These are phyloP conservation scores for Epichloe sp. DNA, from an alignment of 2,329 filamentous ascomycete species.

Conservation along the genomic window DNA sequence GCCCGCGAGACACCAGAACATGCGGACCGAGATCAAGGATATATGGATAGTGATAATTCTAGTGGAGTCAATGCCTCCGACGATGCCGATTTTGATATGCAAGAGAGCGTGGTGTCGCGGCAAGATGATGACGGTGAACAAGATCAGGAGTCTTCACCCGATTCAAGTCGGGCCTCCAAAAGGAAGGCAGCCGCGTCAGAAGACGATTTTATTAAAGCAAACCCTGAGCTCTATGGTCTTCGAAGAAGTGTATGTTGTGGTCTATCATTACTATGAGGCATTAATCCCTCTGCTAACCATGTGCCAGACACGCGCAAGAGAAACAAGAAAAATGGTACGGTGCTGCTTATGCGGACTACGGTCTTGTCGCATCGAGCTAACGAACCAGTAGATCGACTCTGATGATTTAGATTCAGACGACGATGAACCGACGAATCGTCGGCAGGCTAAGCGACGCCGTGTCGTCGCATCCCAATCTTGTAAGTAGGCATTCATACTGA, in stretches of 20 bases:
- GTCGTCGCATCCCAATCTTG: constrained; percentile 50
- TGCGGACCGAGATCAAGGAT: constrained; percentile 24
- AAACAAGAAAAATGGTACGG: constrained; percentile 45
- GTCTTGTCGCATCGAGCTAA: constrained; percentile 1
- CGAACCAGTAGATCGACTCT: constrained; percentile 30
- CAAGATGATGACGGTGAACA: constrained; percentile 34
- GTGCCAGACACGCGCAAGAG: constrained; percentile 40
- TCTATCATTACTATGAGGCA: constrained; percentile 8
- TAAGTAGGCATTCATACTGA: constrained; percentile 25
- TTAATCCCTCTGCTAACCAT: constrained; percentile 14
- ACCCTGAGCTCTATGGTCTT: constrained; percentile 89
- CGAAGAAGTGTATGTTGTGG: constrained; percentile 66
- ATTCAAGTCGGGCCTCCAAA: constrained; percentile 57
- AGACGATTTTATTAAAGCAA: constrained; percentile 75
- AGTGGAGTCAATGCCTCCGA: constrained; percentile 45
- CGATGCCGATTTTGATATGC: constrained; percentile 67
- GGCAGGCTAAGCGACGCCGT: constrained; percentile 56
- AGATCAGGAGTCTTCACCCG: constrained; percentile 55
- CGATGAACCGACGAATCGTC: constrained; percentile 39
- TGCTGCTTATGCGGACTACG: constrained; percentile 3
- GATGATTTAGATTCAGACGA: constrained; percentile 63
- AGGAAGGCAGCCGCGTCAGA: constrained; percentile 58
- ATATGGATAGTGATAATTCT: constrained; percentile 33
- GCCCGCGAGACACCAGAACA: constrained; percentile 28
- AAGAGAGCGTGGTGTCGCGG: constrained; percentile 36